Evolutionary conservation across 768 basidiomycete genomes (phyloP).

Genomic region (Naganishia vaughanmartiniae): DNA sequence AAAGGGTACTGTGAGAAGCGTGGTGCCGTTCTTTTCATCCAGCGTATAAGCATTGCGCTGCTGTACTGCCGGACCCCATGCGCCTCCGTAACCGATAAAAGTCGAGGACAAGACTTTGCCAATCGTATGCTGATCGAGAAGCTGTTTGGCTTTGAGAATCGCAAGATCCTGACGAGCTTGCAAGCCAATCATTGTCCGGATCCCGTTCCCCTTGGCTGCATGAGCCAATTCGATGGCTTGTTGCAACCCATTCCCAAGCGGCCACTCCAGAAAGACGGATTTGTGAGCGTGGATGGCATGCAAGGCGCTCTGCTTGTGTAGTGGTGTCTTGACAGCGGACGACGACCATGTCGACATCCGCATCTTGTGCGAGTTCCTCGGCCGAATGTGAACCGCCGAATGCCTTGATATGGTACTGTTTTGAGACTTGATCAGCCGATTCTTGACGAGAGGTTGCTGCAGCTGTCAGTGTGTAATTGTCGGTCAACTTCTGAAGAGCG

Average conservation of each 20-base stretch:
- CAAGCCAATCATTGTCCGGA: background rate
- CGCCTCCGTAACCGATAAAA: background rate
- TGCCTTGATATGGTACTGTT: background rate
- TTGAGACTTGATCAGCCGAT: background rate
- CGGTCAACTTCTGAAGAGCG: background rate
- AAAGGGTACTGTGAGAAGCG: background rate
- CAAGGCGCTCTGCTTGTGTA: background rate
- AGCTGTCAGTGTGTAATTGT: background rate
- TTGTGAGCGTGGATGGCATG: background rate
- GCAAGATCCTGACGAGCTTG: conserved; percentile 10
- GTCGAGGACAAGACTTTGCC: background rate
- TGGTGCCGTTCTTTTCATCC: background rate
- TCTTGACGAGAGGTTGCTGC: background rate
- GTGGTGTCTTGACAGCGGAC: background rate
- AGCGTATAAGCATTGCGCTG: background rate
- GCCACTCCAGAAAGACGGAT: conserved; percentile 5
- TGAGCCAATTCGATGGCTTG: background rate
- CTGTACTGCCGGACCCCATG: background rate
- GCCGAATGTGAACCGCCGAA: background rate
- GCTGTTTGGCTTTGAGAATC: background rate
- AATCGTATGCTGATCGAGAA: background rate
- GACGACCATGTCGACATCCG: background rate
- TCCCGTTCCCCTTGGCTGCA: background rate
- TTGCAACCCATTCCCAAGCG: background rate
- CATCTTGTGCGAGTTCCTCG: background rate